Evolutionary conservation across 768 basidiomycete genomes (phyloP).

Genomic region (Russula griseocarnosa): DNA sequence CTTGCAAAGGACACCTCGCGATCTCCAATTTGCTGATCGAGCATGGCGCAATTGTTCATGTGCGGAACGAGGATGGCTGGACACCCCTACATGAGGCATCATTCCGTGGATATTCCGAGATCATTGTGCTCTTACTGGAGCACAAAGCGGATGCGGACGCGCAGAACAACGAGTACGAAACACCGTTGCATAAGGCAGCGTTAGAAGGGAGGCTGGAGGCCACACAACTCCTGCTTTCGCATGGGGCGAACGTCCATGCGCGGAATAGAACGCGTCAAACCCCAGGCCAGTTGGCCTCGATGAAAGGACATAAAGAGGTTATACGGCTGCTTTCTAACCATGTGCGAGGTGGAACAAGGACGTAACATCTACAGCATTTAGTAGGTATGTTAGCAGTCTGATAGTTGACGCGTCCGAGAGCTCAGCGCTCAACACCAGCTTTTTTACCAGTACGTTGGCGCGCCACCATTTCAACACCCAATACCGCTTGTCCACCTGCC

Average conservation of each 20-base stretch:
- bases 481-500: no score
- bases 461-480: no score
- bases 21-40: no score
- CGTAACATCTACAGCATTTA: neutral
- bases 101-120: no score
- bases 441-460: no score
- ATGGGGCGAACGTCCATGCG: neutral
- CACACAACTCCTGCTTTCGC: neutral
- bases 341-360: neutral
- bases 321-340: neutral
- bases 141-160: neutral
- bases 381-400: neutral
- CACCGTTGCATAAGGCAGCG: neutral
- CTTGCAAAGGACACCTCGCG: no score
- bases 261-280: slow-evolving; percentile 1
- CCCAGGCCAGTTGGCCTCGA: neutral
- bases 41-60: no score
- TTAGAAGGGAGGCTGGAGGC: neutral
- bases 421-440: neutral
- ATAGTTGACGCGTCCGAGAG: neutral
- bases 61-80: no score
- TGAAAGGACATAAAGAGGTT: neutral
- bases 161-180: neutral
- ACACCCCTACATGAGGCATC: no score
- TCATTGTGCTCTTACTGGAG: neutral